Conservation (phyloP, 768 basidiomycete genomes). For the Pisolithus marmoratus region DNA sequence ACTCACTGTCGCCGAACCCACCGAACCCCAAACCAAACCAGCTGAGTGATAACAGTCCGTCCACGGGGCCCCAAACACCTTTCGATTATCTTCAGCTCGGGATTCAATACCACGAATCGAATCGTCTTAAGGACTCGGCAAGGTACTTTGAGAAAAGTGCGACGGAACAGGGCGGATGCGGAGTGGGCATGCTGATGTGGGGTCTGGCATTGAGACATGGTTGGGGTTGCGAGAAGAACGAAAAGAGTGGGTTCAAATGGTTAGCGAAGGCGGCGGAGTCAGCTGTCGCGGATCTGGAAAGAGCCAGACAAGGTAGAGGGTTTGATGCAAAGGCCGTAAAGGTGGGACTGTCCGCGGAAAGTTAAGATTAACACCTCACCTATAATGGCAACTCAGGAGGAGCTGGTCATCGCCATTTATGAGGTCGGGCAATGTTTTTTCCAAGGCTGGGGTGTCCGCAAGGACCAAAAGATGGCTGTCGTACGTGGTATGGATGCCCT, state of each 20-base stretch:
- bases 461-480: conserved; percentile 87
- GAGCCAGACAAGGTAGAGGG: conserved; percentile 41
- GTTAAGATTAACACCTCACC: background rate
- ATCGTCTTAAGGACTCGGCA: conserved; percentile 64
- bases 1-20: conserved; percentile 11
- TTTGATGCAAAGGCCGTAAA: conserved; percentile 50
- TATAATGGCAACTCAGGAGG: conserved; percentile 39
- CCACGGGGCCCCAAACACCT: conserved; percentile 35
- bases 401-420: conserved; percentile 84
- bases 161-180: conserved; percentile 69
- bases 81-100: conserved; percentile 72
- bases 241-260: conserved; percentile 78
- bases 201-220: conserved; percentile 81
- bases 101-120: conserved; percentile 72
- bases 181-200: conserved; percentile 91
- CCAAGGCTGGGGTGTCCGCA: conserved; percentile 84
- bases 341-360: conserved; percentile 27
- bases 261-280: conserved; percentile 74
- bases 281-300: conserved; percentile 73
- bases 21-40: conserved; percentile 9
- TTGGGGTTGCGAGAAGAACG: conserved; percentile 82
- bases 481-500: conserved; percentile 36
- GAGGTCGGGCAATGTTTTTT: conserved; percentile 93
- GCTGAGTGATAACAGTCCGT: conserved; percentile 11
- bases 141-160: conserved; percentile 73